A percentile compares a stretch with the other conserved stretches of the same genome.
phyloP scores from a whole-genome alignment of 1,139 yeast species.

The Candida glucosophila region DNA sequence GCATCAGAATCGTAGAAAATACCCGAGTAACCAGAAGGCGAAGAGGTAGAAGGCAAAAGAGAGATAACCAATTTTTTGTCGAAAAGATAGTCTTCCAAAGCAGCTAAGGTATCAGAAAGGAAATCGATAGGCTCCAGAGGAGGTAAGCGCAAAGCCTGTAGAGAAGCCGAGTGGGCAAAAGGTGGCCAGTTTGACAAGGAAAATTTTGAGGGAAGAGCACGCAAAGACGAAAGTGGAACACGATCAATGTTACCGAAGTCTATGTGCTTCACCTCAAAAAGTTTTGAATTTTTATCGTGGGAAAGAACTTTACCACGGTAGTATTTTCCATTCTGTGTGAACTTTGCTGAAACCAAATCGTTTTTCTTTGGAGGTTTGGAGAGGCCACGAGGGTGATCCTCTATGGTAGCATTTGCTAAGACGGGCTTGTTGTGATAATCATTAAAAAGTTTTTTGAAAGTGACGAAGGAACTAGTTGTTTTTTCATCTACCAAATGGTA shows the following conservation, averaged over 20 bases:
- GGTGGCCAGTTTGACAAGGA: conserved; percentile 33
- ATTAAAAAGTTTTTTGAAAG: conserved; percentile 40
- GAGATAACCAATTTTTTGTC: conserved; percentile 55
- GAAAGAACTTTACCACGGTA: conserved; percentile 53
- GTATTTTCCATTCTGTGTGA: conserved; percentile 44
- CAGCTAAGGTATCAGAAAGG: conserved; percentile 49
- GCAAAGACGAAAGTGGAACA: conserved; percentile 38
- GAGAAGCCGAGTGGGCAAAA: conserved; percentile 49
- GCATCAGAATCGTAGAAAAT: conserved; percentile 57
- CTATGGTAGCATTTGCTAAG: conserved; percentile 27
- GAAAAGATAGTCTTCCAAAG: conserved; percentile 45
- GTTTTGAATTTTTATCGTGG: conserved; percentile 38
- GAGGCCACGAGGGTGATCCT: conserved; percentile 41
- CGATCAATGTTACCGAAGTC: conserved; percentile 58
- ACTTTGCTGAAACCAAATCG: conserved; percentile 53
- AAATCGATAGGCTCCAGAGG: conserved; percentile 53
- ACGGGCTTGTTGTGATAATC: conserved; percentile 34
- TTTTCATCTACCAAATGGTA: conserved; percentile 40
- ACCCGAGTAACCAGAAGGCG: conserved; percentile 37
- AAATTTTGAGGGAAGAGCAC: conserved; percentile 50
- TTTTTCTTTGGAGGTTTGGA: conserved; percentile 42
- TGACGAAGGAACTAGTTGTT: conserved; percentile 24
- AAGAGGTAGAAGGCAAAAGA: conserved; percentile 33
- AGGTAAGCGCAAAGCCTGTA: conserved; percentile 54
- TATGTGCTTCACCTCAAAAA: conserved; percentile 48